A percentile compares a stretch with the other conserved stretches of the same genome.
Conservation (phyloP, 1,284 basidiomycete genomes). For the Baeospora myosura region DNA sequence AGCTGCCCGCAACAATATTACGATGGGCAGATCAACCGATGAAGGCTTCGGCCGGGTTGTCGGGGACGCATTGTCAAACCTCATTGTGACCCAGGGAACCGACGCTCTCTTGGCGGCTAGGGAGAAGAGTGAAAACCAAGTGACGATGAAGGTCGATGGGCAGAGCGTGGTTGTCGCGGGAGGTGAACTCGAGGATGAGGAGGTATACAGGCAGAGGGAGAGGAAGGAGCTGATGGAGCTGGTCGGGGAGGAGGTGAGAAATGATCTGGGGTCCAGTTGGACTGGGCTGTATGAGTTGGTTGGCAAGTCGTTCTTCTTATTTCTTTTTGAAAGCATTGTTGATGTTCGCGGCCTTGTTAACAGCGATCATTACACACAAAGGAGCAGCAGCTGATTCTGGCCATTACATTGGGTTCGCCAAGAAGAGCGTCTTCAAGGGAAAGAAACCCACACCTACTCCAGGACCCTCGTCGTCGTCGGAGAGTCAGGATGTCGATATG, state of each 20-base stretch:
- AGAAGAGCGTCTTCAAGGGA: conserved; percentile 55
- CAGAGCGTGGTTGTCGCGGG: conserved; percentile 20
- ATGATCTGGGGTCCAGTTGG: conserved; percentile 65
- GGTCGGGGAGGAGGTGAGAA: conserved; percentile 56
- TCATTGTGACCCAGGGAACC: too few relatives aligned
- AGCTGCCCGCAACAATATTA: too few relatives aligned
- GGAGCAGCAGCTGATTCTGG: conserved; percentile 91
- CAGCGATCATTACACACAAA: conserved; percentile 94
- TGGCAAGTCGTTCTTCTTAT: conserved; percentile 36
- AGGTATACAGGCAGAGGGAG: conserved; percentile 34
- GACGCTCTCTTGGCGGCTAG: too few relatives aligned
- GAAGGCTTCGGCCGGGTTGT: too few relatives aligned
- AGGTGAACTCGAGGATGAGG: conserved; percentile 8
- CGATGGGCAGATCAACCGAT: too few relatives aligned
- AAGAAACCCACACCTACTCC: conserved; percentile 14
- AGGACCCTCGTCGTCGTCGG: conserved; percentile 9
- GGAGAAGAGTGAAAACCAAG: too few relatives aligned
- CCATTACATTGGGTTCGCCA: conserved; percentile 89
- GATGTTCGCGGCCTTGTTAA: conserved; percentile 5
- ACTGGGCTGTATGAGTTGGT: conserved; percentile 82
- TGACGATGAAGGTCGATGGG: too few relatives aligned
- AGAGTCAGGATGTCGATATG: conserved; percentile 13
- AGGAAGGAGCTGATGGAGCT: conserved; percentile 56
- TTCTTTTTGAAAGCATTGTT: neutral
- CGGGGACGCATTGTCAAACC: too few relatives aligned